Evolutionary conservation across 352 stramenopile genomes (phyloP), one percentile per base, ranked within the genome.

Genomic region (Phytophthora cryptogea): DNA sequence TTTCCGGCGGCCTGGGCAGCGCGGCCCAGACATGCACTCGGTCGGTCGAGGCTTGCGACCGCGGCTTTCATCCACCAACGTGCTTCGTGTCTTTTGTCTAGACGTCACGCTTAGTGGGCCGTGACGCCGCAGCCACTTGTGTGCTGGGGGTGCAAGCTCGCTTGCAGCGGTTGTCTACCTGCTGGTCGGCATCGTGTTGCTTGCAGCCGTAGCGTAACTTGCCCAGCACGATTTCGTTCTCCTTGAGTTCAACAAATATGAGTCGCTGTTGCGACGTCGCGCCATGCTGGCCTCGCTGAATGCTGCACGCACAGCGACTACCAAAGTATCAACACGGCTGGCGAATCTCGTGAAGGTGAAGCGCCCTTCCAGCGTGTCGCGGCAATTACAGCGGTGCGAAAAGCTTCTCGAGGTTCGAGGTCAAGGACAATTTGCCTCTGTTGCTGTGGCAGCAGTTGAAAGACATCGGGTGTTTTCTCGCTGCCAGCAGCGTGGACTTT

Each of bases 171-270:
- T n/a, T n/a, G n/a, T n/a, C n/a, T n/a, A n/a, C n/a, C n/a, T n/a
- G n/a, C n/a, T n/a, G n/a, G n/a, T n/a, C n/a, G n/a, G n/a, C n/a
- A n/a, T n/a, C n/a, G n/a, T n/a, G n/a, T 4, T 36, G 23, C 4
- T 43, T 56, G 48, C 40, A 43, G 23, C 37, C 26, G 16, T 33
- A 17, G 4, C 13, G 41, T 59, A 17, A 45, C 42, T 55, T 69
- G 54, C 61, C 45, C 54, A 69, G 61, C 62, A 32, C 31, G 16
- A 20, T 51, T 54, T 59, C 27, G 32, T 49, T 62, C 44, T 63
- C 56, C 46, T 70, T 58, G 50, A 62, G 37, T 58, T 59, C 48
- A 66, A 61, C n/a, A 59, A 44, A 27, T 44, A 67, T 55, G 32
- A 66, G 43, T 39, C n/a, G 32, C 17, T 32, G 46, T 64, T 57